Evolutionary conservation across 768 basidiomycete genomes (phyloP), one percentile per base, ranked within the genome.

Genomic region (Boletus vermiculosoides): DNA sequence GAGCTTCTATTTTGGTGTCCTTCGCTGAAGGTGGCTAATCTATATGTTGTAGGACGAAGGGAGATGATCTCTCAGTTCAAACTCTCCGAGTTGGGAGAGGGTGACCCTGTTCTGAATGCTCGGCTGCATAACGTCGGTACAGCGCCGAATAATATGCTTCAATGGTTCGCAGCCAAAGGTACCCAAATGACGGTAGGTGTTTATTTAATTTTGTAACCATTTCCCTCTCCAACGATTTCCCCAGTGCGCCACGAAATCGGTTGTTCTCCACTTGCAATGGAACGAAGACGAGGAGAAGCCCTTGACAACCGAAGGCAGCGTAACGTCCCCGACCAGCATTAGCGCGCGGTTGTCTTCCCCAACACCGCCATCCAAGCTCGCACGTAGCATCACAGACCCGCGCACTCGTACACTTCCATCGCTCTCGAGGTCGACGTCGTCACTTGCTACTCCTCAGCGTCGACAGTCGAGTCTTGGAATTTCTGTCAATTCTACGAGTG

Each of bases 61-160:
- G 92, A 94, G 72, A 95, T 96, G 94, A 82, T 95, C 13, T 91
- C 90, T 9, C 92, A 94, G 67, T 94, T 93, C 78, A 93, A 87
- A 70, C 77, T 96, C 44, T 83, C 86, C 3, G 90, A 93, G 57
- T 73, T 96, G 44, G 89, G 85, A 20, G 83, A 74, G 0, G 73
- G 81, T 0, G 87, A 93, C 69, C 85, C 87, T 18, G 75, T 82
- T 23, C 66, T 90, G 63, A 85, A 80, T 58, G 73, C 83, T 1
- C 90, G 85, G 64, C 67, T 95, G 54, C 82, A 83, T 63, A 85
- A 91, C 61, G 87, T 95, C 10, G 93, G 93, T 1, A 69, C 81
- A 23, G 90, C 90, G 0, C 84, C 90, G 30, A 88, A 93, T 65
- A 92, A 92, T 69, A 92, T 91, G 91, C 77, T 94, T 12, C 92